Percentiles rank a stretch among this genome's conserved stretches.
Evolutionary conservation across 805 yeast genomes (phyloP).

Genomic region (Hanseniaspora hatyaiensis): DNA sequence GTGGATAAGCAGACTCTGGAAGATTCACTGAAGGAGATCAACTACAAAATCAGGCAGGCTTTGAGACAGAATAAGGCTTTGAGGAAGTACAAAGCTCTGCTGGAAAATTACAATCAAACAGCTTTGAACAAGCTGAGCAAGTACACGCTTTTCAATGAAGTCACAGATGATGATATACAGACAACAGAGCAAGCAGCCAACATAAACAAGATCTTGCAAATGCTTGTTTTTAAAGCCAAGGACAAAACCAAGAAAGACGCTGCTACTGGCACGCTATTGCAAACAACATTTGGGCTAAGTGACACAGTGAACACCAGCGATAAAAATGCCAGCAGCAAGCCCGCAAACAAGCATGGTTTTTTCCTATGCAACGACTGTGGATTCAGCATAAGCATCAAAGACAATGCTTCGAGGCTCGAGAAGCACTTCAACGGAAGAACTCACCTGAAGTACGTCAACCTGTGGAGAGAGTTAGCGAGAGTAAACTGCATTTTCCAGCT

Average conservation of each 20-base stretch:
- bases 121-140: neutral
- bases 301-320: too few species aligned
- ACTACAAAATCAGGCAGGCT: neutral
- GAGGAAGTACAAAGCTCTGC: neutral
- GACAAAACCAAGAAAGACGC: too few species aligned
- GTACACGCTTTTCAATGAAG: neutral
- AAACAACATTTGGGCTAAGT: constrained; percentile 8
- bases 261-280: too few species aligned
- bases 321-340: neutral
- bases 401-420: constrained; percentile 76
- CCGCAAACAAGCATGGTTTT: constrained; percentile 5
- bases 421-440: constrained; percentile 84
- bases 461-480: constrained; percentile 47
- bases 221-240: neutral
- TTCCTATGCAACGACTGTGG: constrained; percentile 67
- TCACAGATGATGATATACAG: neutral
- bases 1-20: neutral
- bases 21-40: neutral
- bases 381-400: constrained; percentile 72
- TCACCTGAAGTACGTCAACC: constrained; percentile 68
- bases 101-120: constrained; percentile 2
- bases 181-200: neutral
- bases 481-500: constrained; percentile 25
- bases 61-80: constrained; percentile 1
- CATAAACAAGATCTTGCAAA: neutral